A percentile compares a stretch with the other conserved stretches of the same genome.
Evolutionary conservation across 2,329 filamentous ascomycete genomes (phyloP).

Genomic region (Fonsecaea nubica): DNA sequence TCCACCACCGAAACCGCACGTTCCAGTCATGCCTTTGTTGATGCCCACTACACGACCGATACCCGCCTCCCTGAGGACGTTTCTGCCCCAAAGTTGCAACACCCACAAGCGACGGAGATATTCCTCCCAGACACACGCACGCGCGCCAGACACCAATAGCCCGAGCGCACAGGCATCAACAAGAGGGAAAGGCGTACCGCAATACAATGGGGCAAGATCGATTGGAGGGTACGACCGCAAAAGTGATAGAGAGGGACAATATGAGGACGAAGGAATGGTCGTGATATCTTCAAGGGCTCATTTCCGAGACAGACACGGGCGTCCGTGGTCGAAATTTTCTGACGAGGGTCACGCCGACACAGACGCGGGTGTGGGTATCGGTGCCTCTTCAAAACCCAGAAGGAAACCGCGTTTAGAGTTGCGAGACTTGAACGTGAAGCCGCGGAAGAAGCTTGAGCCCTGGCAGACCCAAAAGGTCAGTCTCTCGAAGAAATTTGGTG

Average conservation of each 20-base stretch:
- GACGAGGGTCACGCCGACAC: not conserved
- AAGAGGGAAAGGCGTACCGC: not conserved
- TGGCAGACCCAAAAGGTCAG: constrained; percentile 82
- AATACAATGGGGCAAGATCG: not conserved
- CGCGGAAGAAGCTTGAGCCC: constrained; percentile 46
- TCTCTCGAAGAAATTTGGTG: constrained; percentile 77
- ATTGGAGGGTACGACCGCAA: not conserved
- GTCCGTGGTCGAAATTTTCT: constrained; percentile 6
- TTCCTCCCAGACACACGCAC: constrained; percentile 13
- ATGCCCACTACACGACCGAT: not conserved
- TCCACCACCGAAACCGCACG: constrained; percentile 5
- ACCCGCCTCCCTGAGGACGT: not conserved
- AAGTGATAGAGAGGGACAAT: not conserved
- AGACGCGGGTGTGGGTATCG: not conserved
- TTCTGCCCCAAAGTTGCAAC: constrained; percentile 6
- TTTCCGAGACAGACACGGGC: constrained; percentile 14
- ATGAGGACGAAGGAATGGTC: constrained; percentile 14
- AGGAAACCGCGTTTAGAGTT: constrained; percentile 24
- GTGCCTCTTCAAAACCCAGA: not conserved
- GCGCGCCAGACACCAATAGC: not conserved
- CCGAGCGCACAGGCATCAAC: not conserved
- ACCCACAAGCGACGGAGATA: constrained; percentile 26
- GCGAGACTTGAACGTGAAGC: constrained; percentile 22
- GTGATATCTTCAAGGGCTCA: constrained; percentile 5
- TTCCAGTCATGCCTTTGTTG: not conserved